A percentile compares a stretch with the other conserved stretches of the same genome.
These are phyloP conservation scores for Alternaria dauci DNA, from an alignment of 2,329 filamentous ascomycete genomes.

Conservation along the genomic window DNA sequence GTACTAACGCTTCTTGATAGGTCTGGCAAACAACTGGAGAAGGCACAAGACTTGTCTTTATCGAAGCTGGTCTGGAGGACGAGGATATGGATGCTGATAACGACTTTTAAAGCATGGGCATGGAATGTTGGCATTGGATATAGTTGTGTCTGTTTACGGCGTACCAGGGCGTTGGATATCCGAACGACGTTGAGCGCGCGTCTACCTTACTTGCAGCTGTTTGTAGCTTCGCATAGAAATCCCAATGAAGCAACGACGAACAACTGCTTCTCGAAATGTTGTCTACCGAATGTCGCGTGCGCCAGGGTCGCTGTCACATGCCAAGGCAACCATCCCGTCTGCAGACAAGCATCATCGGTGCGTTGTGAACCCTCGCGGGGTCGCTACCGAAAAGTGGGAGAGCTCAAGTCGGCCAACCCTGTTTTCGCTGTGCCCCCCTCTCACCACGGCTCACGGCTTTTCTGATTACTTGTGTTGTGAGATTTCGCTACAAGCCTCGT, in stretches of 20 bases:
- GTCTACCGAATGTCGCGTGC: conserved; percentile 3
- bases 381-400: conserved; percentile 24
- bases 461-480: conserved; percentile 5
- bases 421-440: not conserved
- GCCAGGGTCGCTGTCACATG: conserved; percentile 11
- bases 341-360: conserved; percentile 22
- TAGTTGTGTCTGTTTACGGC: conserved; percentile 32
- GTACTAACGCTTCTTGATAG: conserved; percentile 50
- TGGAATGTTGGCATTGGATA: conserved; percentile 18
- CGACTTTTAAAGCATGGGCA: conserved; percentile 37
- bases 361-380: conserved; percentile 22
- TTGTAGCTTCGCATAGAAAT: conserved; percentile 4
- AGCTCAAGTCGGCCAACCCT: conserved; percentile 4
- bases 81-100: conserved; percentile 53
- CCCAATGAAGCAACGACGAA: conserved; percentile 14
- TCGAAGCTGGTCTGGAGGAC: conserved; percentile 60
- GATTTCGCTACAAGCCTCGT: conserved; percentile 19
- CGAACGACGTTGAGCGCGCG: conserved; percentile 15
- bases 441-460: not conserved
- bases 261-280: not conserved
- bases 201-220: conserved; percentile 9
- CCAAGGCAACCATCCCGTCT: conserved; percentile 20
- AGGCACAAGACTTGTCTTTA: conserved; percentile 63
- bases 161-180: conserved; percentile 38
- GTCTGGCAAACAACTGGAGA: conserved; percentile 65